These are phyloP conservation scores for Aspergillus jensenii DNA, from an alignment of 2,329 filamentous ascomycete genomes.

Conservation along the genomic window DNA sequence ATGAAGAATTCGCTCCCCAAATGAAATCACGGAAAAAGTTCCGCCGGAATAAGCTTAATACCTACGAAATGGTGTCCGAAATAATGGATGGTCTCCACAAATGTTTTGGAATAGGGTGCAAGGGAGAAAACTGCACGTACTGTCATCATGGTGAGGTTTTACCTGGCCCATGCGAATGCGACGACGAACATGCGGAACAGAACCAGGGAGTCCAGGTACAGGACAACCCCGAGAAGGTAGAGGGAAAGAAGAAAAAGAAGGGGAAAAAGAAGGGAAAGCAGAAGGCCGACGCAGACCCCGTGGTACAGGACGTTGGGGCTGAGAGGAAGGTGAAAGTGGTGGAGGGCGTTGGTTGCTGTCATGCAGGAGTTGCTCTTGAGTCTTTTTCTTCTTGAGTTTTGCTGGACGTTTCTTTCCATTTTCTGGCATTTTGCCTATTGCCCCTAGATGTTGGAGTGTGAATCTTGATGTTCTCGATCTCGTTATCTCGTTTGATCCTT, in stretches of 20 bases:
- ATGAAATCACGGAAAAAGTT: not conserved
- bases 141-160: too few species aligned
- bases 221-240: too few species aligned
- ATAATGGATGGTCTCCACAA: too few species aligned
- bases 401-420: not conserved
- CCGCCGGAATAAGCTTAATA: not conserved
- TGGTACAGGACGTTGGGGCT: constrained; percentile 3
- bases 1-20: not conserved
- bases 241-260: not conserved
- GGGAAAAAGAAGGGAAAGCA: not conserved
- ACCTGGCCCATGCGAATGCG: constrained; percentile 21
- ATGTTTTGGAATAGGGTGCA: not conserved
- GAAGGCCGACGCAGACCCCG: not conserved
- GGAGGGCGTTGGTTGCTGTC: not conserved
- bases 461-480: not conserved
- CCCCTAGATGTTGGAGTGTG: too few species aligned
- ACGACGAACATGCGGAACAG: constrained; percentile 54
- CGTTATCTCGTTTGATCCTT: not conserved
- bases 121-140: too few species aligned
- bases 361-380: not conserved
- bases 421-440: too few species aligned
- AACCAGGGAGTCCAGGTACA: not conserved
- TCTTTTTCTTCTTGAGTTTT: not conserved
- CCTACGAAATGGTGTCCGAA: too few species aligned
- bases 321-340: constrained; percentile 3